Conservation (phyloP, 768 basidiomycete genomes). For the Mycena rebaudengoi region DNA sequence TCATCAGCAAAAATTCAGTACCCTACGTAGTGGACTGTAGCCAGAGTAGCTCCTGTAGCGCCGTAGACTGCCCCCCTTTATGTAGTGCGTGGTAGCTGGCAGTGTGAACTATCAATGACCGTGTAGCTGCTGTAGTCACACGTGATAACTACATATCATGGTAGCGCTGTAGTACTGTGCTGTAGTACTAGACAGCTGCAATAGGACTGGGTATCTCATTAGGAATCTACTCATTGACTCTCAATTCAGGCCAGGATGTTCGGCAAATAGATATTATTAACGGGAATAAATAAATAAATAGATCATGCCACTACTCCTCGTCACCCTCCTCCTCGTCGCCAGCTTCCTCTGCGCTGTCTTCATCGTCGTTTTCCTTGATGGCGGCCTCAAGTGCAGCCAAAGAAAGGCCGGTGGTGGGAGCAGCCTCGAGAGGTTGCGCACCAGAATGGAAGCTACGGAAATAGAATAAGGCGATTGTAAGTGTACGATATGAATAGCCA, state of each 20-base stretch:
- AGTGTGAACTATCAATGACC: not conserved
- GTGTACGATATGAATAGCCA: not conserved
- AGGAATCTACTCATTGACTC: no score
- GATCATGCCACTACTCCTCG: no score
- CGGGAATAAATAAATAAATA: no score
- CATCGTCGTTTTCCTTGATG: no score
- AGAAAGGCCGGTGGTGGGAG: not conserved
- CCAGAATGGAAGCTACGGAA: constrained; percentile 12
- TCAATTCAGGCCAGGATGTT: no score
- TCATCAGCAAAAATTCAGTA: not conserved
- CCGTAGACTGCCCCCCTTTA: not conserved
- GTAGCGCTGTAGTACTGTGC: not conserved
- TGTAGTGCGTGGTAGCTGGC: not conserved
- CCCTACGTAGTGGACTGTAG: not conserved
- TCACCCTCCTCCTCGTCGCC: no score
- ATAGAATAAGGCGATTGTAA: no score
- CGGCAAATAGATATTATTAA: no score
- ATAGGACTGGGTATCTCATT: no score
- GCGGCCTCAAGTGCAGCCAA: not conserved
- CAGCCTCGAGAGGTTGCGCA: not conserved
- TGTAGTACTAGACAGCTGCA: no score
- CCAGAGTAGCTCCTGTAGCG: not conserved
- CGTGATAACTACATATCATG: not conserved
- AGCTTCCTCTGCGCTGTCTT: no score
- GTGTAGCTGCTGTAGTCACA: not conserved